Evolutionary conservation across 371 early-diverging fungal genomes (phyloP).

Genomic region (Rhizomucor miehei): DNA sequence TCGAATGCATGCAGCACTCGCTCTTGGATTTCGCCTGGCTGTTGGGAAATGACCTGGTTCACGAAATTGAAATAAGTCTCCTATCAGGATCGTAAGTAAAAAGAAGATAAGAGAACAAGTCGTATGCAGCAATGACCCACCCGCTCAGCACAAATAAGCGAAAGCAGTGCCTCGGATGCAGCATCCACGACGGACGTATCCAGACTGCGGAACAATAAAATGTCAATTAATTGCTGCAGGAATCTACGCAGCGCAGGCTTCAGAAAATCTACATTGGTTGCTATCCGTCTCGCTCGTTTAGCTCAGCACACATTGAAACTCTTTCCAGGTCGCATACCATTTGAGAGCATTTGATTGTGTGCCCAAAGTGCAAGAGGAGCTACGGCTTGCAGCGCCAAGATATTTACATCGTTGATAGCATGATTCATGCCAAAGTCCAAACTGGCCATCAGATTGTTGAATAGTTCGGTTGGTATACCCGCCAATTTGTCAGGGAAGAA

Average conservation of each 20-base stretch:
- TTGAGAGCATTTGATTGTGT: slow-evolving; percentile 30
- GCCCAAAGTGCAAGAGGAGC: slow-evolving; percentile 56
- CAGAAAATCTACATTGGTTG: slow-evolving; percentile 25
- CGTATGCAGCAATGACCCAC: slow-evolving; percentile 24
- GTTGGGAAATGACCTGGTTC: slow-evolving; percentile 53
- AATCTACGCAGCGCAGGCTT: slow-evolving; percentile 53
- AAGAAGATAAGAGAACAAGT: background rate
- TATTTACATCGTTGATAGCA: slow-evolving; percentile 59
- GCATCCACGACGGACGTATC: slow-evolving; percentile 58
- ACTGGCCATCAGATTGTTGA: slow-evolving; percentile 61
- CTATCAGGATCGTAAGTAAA: slow-evolving; percentile 9
- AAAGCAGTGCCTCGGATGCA: slow-evolving; percentile 59
- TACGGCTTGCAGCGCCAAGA: slow-evolving; percentile 61
- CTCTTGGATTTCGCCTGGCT: slow-evolving; percentile 43
- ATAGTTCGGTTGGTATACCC: slow-evolving; percentile 49
- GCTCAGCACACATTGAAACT: slow-evolving; percentile 4
- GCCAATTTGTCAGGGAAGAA: slow-evolving; percentile 66
- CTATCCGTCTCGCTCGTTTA: slow-evolving; percentile 8
- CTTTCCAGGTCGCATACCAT: slow-evolving; percentile 19
- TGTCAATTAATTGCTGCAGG: slow-evolving; percentile 49
- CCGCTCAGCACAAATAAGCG: slow-evolving; percentile 51
- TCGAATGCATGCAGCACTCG: slow-evolving; percentile 50
- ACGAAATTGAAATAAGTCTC: slow-evolving; percentile 32
- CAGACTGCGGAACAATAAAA: slow-evolving; percentile 58
- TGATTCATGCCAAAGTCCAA: slow-evolving; percentile 66